These are phyloP conservation scores for Plasmodium relictum DNA, from an alignment of 169 alveolate genomes.

Conservation along the genomic window DNA sequence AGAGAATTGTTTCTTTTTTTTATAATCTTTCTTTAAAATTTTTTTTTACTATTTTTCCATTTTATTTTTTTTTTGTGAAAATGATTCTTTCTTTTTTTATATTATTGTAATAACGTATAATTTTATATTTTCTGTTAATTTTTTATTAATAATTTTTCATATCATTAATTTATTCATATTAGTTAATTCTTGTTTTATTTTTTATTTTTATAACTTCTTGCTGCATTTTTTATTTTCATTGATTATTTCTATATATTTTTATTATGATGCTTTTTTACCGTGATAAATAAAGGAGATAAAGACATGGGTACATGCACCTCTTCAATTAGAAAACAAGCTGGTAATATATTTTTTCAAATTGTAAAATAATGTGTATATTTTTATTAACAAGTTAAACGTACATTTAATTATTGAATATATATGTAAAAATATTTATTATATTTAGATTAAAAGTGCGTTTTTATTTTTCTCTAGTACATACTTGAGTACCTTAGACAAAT, in stretches of 20 bases:
- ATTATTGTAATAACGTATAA: no score
- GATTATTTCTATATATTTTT: neutral
- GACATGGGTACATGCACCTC: constrained; percentile 79
- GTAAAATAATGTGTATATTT: neutral
- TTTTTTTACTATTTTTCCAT: neutral
- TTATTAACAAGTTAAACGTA: no score
- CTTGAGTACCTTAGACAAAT: no score
- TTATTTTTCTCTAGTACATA: no score
- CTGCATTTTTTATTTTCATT: constrained; percentile 3
- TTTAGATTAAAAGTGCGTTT: no score
- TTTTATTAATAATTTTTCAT: no score
- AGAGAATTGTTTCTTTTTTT: no score
- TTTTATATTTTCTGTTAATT: no score
- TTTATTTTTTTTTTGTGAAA: neutral
- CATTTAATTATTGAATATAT: no score
- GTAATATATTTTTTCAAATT: constrained; percentile 26
- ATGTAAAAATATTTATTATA: neutral
- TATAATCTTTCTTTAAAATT: no score
- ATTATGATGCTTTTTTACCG: constrained; percentile 32
- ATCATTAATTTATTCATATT: no score
- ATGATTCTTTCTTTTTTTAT: neutral
- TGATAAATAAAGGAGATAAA: constrained; percentile 29
- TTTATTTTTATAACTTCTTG: neutral
- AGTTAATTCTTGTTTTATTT: neutral
- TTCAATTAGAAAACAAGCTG: constrained; percentile 21